Conservation (phyloP, 1,284 basidiomycete genomes). For the Malassezia arunalokei region DNA sequence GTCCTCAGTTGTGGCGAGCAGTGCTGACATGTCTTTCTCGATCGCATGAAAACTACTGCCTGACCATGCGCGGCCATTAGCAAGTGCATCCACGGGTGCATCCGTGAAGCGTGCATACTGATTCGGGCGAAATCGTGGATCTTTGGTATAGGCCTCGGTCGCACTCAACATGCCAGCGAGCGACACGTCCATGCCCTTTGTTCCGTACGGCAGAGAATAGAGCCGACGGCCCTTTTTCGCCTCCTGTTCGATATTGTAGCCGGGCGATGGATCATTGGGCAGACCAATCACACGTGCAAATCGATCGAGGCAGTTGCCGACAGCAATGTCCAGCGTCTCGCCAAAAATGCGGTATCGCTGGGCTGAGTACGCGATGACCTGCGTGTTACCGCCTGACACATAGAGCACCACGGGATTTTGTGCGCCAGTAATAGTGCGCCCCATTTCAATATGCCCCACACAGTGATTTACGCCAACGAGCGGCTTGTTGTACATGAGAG, state of each 20-base stretch:
- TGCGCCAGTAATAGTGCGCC: constrained; percentile 83
- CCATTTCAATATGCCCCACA: constrained; percentile 97
- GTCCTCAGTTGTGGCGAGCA: not conserved
- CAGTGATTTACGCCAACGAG: constrained; percentile 97
- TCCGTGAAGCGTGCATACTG: not conserved
- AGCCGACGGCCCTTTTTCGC: constrained; percentile 71
- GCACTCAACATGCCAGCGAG: constrained; percentile 83
- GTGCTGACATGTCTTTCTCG: constrained; percentile 5
- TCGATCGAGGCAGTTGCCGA: constrained; percentile 93
- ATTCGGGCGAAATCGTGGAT: constrained; percentile 27
- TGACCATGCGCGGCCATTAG: constrained; percentile 32
- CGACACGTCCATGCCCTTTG: constrained; percentile 97
- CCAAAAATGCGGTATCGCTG: constrained; percentile 97
- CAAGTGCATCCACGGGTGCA: constrained; percentile 26
- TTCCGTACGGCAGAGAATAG: constrained; percentile 78
- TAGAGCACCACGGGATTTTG: constrained; percentile 93
- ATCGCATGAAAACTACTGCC: constrained; percentile 6
- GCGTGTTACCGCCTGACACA: constrained; percentile 96
- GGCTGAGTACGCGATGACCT: constrained; percentile 89
- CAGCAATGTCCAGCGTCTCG: constrained; percentile 95
- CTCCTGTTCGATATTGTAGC: constrained; percentile 95
- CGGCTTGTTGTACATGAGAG: constrained; percentile 76
- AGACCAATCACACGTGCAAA: constrained; percentile 93
- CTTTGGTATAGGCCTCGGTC: constrained; percentile 64
- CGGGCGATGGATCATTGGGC: constrained; percentile 89